These are phyloP conservation scores for Fraxinus sp. DNA, from an alignment of 305 asterid genomes.

Conservation along the genomic window DNA sequence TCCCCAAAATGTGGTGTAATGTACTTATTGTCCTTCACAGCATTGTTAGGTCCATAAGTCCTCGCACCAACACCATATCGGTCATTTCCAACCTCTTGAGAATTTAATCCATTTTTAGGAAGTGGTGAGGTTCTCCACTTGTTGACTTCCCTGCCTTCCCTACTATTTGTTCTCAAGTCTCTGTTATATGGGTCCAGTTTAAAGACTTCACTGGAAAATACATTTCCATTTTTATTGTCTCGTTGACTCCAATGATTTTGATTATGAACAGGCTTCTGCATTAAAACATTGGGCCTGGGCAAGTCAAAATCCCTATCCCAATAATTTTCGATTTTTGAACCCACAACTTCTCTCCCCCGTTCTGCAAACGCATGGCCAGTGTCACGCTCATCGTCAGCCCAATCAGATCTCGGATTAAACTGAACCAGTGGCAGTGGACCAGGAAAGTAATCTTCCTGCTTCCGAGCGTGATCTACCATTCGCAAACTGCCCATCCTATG, in stretches of 20 bases:
- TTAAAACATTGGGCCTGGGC: constrained; percentile 63
- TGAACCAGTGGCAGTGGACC: constrained; percentile 81
- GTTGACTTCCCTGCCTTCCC: constrained; percentile 61
- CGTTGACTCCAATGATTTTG: constrained; percentile 52
- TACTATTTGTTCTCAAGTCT: constrained; percentile 48
- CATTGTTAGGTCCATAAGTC: constrained; percentile 40
- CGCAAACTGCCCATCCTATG: constrained; percentile 41
- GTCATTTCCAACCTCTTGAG: constrained; percentile 38
- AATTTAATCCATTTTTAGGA: constrained; percentile 45
- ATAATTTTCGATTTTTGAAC: constrained; percentile 56
- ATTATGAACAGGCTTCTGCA: constrained; percentile 55
- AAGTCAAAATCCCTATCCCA: constrained; percentile 92
- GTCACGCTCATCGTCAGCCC: constrained; percentile 99
- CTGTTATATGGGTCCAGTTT: constrained; percentile 53
- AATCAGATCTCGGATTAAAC: constrained; percentile 84
- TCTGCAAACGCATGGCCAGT: constrained; percentile 77
- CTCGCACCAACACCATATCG: constrained; percentile 44
- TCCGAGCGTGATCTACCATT: constrained; percentile 37
- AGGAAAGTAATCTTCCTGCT: constrained; percentile 52
- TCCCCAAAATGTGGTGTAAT: constrained; percentile 47
- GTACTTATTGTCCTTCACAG: constrained; percentile 50
- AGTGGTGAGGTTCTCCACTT: constrained; percentile 56
- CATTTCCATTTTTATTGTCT: constrained; percentile 63
- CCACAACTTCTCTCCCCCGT: constrained; percentile 58
- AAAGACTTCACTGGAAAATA: constrained; percentile 53